Evolutionary conservation across 768 basidiomycete species (phyloP).

Genomic region (Hericium erinaceus): DNA sequence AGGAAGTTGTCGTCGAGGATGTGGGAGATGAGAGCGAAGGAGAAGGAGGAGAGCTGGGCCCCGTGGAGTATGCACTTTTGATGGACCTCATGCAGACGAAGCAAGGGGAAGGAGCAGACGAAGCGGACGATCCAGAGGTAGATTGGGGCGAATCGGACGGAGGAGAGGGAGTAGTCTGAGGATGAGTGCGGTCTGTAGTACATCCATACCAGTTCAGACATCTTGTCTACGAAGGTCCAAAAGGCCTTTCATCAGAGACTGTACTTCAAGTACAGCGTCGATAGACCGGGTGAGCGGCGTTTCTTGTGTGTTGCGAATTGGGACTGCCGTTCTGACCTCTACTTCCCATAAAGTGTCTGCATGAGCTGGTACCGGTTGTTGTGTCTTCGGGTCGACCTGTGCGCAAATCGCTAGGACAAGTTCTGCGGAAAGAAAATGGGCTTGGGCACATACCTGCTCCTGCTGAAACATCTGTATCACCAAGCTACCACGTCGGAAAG

Average conservation of each 20-base stretch:
- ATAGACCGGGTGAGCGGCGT: slow-evolving; percentile 62
- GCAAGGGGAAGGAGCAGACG: slow-evolving; percentile 17
- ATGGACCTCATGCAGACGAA: slow-evolving; percentile 34
- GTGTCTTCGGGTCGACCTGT: slow-evolving; percentile 68
- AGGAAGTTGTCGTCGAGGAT: slow-evolving; percentile 13
- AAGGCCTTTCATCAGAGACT: slow-evolving; percentile 76
- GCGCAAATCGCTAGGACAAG: not conserved
- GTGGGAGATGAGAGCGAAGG: slow-evolving; percentile 24
- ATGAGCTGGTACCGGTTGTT: slow-evolving; percentile 69
- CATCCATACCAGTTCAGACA: slow-evolving; percentile 26
- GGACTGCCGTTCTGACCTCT: slow-evolving; percentile 75
- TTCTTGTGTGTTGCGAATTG: slow-evolving; percentile 69
- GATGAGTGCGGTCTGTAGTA: not conserved
- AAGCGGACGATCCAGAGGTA: slow-evolving; percentile 33
- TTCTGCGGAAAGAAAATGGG: not conserved
- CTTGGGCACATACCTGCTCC: slow-evolving; percentile 47
- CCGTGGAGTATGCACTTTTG: slow-evolving; percentile 31
- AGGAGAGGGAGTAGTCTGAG: slow-evolving; percentile 3
- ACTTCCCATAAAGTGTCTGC: slow-evolving; percentile 81
- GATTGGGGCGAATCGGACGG: slow-evolving; percentile 43
- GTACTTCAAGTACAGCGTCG: slow-evolving; percentile 72
- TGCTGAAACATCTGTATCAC: slow-evolving; percentile 81
- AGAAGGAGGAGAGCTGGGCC: slow-evolving; percentile 19
- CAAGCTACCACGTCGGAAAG: slow-evolving; percentile 61
- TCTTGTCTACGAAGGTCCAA: slow-evolving; percentile 72